Base-by-base conservation (phyloP, 345 rosid genomes). In the Eucalyptus pauciflora region DNA sequence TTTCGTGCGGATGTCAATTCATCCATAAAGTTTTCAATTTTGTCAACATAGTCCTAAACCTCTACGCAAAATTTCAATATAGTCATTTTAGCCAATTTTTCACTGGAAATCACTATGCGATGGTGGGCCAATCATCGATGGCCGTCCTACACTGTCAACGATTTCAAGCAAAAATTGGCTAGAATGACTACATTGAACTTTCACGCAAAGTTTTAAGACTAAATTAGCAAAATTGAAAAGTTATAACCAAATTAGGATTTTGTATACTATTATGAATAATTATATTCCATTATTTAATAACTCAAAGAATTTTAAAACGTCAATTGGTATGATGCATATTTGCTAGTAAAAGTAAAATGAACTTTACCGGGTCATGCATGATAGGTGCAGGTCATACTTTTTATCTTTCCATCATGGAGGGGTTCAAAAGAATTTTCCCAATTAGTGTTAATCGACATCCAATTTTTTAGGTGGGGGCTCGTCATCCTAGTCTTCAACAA, bases 51-150 rank as follows among this genome's bases (percentile, higher is more conserved):
- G 2, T 76, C 13, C 83, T 33, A 76, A 20, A 76, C 8, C 27
- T 76, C 2, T 41, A 3, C 1, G 2, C 7, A 5, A 1, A 69
- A 69, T 9, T 16, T 2, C 11, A 17, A 69, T 15, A 16, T 8
- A 8, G 2, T 33, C 20, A 0, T 69, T 31, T 25, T 10, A 27
- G 29, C 13, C 62, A 56, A 24, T 22, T 71, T 5, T 33, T 31
- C 6, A 1, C 2, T 1, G 1, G 20, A 67, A 67, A 67, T 67
- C 11, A 15, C 58, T 1, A 7, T 3, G 6, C 0, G 0, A 10
- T 14, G 41, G 16, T 4, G 18, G 37, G 3, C 37, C 5, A 0
- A 1, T 64, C 76, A n/a, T n/a, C 5, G 1, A 16, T 8, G 37
- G 17, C 5, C 11, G 0, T 67, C 6, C 2, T 67, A 67, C 24